Evolutionary conservation across 129 eudicot genomes (phyloP), one percentile per base, ranked within the genome.

Genomic region (Artemisia tridentata): DNA sequence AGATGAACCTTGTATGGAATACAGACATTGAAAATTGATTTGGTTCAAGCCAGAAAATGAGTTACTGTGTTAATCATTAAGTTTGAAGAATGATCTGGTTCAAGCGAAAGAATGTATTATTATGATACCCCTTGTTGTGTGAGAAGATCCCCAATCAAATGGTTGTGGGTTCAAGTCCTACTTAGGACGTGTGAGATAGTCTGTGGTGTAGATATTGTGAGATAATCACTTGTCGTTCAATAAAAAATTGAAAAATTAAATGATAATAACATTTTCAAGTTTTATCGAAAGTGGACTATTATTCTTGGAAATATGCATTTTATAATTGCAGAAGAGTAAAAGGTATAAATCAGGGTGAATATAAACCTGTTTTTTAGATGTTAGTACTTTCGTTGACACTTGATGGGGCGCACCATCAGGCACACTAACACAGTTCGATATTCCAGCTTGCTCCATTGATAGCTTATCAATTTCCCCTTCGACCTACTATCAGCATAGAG

Each of bases 401-500:
- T 78, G 84, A 54, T 82, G 88, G 7, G 98, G 98, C 59, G 98
- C 98, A 57, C 98, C 98, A 70, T 83, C 81, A 14, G 98, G 98
- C 48, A 92, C 98, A 74, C 96, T 89, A 65, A 92, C 90, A 81
- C 92, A 85, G 63, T 86, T 85, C 27, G 34, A 41, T 60, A 83
- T 80, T 60, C 96, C 98, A 85, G 96, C 92, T 66, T 92, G 86
- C 45, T 92, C 91, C 88, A 92, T 68, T 53, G 98, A 84, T 41
- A 92, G 84, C 88, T 92, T 92, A 78, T 92, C 98, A 4, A 85
- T 71, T 78, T 92, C 98, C 51, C 95, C 98, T 81, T 87, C 96
- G 65, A 89, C 98, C 96, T 92, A 67, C 57, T 27, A 73, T 78
- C 72, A 80, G 25, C 70, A 73, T 61, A 53, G 18, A 29, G 16